Evolutionary conservation across 2,329 filamentous ascomycete genomes (phyloP).

Genomic region (Diaporthe australafricana): DNA sequence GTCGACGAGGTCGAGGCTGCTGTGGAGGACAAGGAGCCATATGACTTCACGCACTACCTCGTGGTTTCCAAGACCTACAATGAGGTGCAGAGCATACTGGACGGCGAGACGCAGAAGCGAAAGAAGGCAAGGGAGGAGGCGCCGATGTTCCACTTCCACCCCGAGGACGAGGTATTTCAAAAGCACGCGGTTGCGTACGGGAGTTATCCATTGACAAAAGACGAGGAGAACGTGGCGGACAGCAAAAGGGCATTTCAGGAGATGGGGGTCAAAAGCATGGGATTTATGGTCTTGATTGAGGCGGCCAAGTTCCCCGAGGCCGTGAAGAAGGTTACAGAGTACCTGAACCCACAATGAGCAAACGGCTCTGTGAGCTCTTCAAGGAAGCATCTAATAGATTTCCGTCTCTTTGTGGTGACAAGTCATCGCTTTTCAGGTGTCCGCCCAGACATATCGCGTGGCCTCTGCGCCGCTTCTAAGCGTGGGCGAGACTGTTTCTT

Average conservation of each 20-base stretch:
- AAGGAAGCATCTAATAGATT: constrained; percentile 9
- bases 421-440: not conserved
- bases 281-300: constrained; percentile 89
- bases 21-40: constrained; percentile 90
- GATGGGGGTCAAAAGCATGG: constrained; percentile 85
- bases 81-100: constrained; percentile 85
- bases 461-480: not conserved
- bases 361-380: constrained; percentile 12
- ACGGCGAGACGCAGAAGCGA: constrained; percentile 77
- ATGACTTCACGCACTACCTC: constrained; percentile 92
- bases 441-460: not conserved
- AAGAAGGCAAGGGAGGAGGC: constrained; percentile 68
- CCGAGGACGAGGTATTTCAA: constrained; percentile 91
- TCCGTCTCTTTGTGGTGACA: not conserved
- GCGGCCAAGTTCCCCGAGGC: constrained; percentile 79
- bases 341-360: constrained; percentile 68
- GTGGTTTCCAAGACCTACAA: constrained; percentile 92
- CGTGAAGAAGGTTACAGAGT: constrained; percentile 80
- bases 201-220: constrained; percentile 82
- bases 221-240: constrained; percentile 85
- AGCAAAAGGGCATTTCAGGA: constrained; percentile 96
- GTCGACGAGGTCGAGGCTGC: constrained; percentile 91
- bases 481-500: not conserved
- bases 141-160: constrained; percentile 90
- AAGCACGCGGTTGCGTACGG: constrained; percentile 78